phyloP scores from a whole-genome alignment of 1,284 basidiomycete species.

The Sanghuangporus weigelae region DNA sequence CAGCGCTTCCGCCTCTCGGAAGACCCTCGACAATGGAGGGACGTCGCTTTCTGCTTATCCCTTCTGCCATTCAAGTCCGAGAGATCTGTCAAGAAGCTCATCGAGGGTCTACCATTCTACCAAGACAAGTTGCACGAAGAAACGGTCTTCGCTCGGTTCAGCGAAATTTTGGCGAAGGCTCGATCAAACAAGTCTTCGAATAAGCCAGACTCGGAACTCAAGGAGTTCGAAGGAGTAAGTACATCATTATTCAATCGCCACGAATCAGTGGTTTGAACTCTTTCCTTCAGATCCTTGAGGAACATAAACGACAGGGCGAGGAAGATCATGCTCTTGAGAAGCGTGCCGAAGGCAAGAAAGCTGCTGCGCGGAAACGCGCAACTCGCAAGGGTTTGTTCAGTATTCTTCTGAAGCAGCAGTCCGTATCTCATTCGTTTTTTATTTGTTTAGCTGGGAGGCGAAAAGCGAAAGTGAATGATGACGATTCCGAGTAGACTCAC shows the following conservation, averaged over 20 bases:
- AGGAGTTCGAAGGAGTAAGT: constrained; percentile 80
- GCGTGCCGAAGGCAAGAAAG: constrained; percentile 76
- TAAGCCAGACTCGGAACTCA: constrained; percentile 84
- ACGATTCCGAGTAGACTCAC: constrained; percentile 8
- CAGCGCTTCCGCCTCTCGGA: constrained; percentile 88
- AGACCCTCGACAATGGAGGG: constrained; percentile 93
- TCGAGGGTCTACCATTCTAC: constrained; percentile 88
- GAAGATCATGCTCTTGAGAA: constrained; percentile 89
- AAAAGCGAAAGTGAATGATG: constrained; percentile 2
- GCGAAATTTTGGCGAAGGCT: constrained; percentile 84
- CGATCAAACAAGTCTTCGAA: constrained; percentile 82
- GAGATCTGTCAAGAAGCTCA: constrained; percentile 91
- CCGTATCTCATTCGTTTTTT: not conserved
- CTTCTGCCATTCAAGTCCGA: constrained; percentile 97
- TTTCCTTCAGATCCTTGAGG: constrained; percentile 66
- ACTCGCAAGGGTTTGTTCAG: constrained; percentile 34
- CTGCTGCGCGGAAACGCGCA: constrained; percentile 67
- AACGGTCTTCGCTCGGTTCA: constrained; percentile 79
- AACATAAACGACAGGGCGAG: constrained; percentile 79
- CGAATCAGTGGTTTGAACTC: constrained; percentile 19
- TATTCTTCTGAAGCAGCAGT: not conserved
- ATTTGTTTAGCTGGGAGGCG: not conserved
- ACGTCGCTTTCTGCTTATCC: constrained; percentile 94
- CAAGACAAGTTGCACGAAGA: constrained; percentile 94
- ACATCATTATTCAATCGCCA: not conserved